Conservation (phyloP, 2,329 filamentous ascomycete genomes). For the Aspergillus sp. region DNA sequence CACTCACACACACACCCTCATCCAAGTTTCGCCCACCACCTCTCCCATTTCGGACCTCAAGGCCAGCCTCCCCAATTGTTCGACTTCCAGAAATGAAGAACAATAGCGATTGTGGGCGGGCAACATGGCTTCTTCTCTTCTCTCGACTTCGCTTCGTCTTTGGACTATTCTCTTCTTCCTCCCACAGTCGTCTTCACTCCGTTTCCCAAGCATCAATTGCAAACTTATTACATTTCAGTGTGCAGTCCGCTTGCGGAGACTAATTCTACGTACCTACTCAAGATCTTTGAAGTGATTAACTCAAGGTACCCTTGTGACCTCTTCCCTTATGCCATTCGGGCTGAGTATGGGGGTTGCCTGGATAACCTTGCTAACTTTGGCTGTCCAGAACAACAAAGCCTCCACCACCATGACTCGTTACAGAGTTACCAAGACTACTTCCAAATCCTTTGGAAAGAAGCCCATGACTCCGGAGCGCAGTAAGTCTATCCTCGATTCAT, state of each 20-base stretch:
- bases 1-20: neutral
- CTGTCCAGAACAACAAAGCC: neutral
- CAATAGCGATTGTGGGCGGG: neutral
- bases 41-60: slow-evolving; percentile 10
- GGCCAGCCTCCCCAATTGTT: slow-evolving; percentile 20
- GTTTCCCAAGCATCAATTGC: neutral
- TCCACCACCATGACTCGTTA: neutral
- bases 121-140: slow-evolving; percentile 3
- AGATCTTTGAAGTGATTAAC: neutral
- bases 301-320: neutral
- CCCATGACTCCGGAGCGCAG: neutral
- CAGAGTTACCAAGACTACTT: neutral
- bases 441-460: neutral
- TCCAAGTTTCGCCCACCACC: neutral
- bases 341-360: neutral
- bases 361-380: neutral
- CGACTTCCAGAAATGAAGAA: slow-evolving; percentile 1
- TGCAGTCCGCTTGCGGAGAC: neutral
- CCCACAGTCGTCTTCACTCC: neutral
- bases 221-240: neutral
- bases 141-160: neutral
- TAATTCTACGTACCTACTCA: neutral
- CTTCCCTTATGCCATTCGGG: neutral
- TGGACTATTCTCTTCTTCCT: neutral
- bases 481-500: neutral